Conservation (phyloP, 345 rosid species). For the Chamaenerion angustifolium region DNA sequence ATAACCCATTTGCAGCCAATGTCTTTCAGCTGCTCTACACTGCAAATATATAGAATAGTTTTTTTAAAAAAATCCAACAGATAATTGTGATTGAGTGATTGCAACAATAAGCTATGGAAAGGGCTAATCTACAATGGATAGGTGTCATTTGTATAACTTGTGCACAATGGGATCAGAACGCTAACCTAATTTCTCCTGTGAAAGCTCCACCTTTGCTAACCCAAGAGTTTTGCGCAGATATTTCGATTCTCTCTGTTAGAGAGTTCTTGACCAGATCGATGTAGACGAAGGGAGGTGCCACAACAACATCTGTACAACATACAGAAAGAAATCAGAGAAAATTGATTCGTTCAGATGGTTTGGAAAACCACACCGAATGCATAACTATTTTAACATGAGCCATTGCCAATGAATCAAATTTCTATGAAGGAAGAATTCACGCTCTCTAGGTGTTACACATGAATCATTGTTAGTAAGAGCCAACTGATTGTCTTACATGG, state of each 20-base stretch:
- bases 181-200: constrained; percentile 96
- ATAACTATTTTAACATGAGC: too few relatives aligned
- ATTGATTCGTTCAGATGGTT: not conserved
- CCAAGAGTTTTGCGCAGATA: constrained; percentile 97
- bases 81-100: not conserved
- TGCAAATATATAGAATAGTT: constrained; percentile 13
- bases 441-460: too few relatives aligned
- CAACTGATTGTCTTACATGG: too few relatives aligned
- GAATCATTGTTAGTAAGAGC: too few relatives aligned
- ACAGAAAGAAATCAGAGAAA: constrained; percentile 1
- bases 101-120: not conserved
- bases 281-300: constrained; percentile 93
- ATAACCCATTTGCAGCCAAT: constrained; percentile 93
- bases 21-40: constrained; percentile 90
- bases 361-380: too few relatives aligned
- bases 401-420: too few relatives aligned
- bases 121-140: not conserved
- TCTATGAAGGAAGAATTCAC: too few relatives aligned
- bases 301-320: constrained; percentile 66
- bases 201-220: constrained; percentile 95
- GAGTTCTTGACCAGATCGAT: constrained; percentile 67
- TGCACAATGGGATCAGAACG: constrained; percentile 4
- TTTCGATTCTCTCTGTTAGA: constrained; percentile 53
- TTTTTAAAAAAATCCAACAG: not conserved
- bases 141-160: not conserved